A percentile compares a stretch with the other conserved stretches of the same genome.
phyloP scores from a whole-genome alignment of 805 yeast species.

The Candida odintsovae region DNA sequence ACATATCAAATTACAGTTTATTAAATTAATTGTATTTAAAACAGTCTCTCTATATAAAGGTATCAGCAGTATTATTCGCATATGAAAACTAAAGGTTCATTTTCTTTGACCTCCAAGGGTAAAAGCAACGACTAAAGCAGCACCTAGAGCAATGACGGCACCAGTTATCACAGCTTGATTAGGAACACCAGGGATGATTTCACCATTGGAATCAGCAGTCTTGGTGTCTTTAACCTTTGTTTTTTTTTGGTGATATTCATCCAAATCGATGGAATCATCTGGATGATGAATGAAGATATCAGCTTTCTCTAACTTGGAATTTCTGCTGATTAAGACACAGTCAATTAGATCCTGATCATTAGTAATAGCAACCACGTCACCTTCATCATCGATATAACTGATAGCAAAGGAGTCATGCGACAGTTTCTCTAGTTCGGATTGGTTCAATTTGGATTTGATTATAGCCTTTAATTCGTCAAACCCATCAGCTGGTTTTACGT shows the following conservation, averaged over 20 bases:
- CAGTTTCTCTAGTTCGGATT: constrained; percentile 30
- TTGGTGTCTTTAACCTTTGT: constrained; percentile 10
- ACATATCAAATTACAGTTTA: not conserved
- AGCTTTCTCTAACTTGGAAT: constrained; percentile 50
- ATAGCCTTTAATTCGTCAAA: constrained; percentile 38
- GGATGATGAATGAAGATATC: constrained; percentile 70
- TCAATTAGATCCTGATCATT: constrained; percentile 68
- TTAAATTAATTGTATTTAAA: not conserved
- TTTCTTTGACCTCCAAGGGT: constrained; percentile 29
- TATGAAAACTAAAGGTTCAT: not conserved
- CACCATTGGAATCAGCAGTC: constrained; percentile 5
- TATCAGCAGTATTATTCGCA: not conserved
- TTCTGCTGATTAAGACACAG: constrained; percentile 55
- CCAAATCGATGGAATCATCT: constrained; percentile 35
- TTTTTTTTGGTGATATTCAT: constrained; percentile 16
- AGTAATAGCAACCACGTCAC: constrained; percentile 73
- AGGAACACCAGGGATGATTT: constrained; percentile 46
- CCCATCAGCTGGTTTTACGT: constrained; percentile 52
- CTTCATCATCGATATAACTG: constrained; percentile 79
- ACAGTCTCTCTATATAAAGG: not conserved
- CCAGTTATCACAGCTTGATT: constrained; percentile 62
- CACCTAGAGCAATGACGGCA: constrained; percentile 52
- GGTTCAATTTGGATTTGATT: constrained; percentile 32
- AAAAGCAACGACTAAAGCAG: constrained; percentile 51
- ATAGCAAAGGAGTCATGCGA: constrained; percentile 48